Conservation (phyloP, 495 filamentous ascomycete genomes). For the Penicillium soppii region DNA sequence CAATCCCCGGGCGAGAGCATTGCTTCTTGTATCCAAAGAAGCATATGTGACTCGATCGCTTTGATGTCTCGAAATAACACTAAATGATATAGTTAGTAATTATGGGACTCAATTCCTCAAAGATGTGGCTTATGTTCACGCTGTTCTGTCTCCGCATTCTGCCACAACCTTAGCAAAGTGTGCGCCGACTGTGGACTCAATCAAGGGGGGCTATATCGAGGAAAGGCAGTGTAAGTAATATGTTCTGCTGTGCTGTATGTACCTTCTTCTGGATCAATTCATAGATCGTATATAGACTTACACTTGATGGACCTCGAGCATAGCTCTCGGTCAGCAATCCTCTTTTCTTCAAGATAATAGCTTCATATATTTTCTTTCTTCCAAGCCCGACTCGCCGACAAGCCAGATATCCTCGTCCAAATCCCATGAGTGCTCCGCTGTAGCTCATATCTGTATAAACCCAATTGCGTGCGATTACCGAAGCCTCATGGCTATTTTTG, state of each 20-base stretch:
- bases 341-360: constrained; percentile 13
- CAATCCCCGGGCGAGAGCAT: constrained; percentile 72
- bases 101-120: not conserved
- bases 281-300: constrained; percentile 18
- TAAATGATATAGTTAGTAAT: constrained; percentile 21
- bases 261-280: not conserved
- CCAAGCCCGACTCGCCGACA: not conserved
- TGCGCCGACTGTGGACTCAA: constrained; percentile 74
- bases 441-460: constrained; percentile 16
- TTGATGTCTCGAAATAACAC: constrained; percentile 67
- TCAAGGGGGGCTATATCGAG: constrained; percentile 61
- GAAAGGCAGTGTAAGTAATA: not conserved
- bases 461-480: not conserved
- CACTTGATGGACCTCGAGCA: constrained; percentile 44
- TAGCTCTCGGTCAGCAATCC: constrained; percentile 48
- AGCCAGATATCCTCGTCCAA: not conserved
- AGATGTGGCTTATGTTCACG: constrained; percentile 43
- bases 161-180: constrained; percentile 75
- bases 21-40: constrained; percentile 71
- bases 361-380: not conserved
- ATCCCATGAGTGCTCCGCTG: constrained; percentile 4
- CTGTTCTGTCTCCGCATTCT: constrained; percentile 70
- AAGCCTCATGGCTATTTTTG: constrained; percentile 7
- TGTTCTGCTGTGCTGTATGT: not conserved
- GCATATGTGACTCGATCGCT: constrained; percentile 67